These are phyloP conservation scores for Saturnispora quitensis DNA, from an alignment of 805 yeast species.

Conservation along the genomic window DNA sequence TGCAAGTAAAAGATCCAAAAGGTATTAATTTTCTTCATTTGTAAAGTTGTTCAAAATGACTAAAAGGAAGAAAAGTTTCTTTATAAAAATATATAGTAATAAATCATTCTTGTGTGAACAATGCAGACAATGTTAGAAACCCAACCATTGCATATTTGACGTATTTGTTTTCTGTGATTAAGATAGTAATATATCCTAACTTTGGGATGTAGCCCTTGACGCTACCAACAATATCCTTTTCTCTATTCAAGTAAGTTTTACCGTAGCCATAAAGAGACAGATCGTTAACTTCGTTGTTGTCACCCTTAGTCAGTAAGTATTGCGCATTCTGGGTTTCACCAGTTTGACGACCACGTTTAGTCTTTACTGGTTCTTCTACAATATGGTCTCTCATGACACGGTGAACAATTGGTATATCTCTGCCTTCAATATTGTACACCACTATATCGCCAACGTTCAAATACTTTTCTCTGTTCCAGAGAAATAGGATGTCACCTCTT, in stretches of 20 bases:
- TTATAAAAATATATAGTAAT: background rate
- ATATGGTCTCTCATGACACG: conserved; percentile 83
- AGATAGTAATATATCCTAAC: conserved; percentile 84
- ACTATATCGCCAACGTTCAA: conserved; percentile 86
- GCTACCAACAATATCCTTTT: conserved; percentile 74
- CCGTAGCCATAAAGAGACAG: conserved; percentile 71
- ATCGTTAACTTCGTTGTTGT: conserved; percentile 89
- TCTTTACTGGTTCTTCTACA: conserved; percentile 20
- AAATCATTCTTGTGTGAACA: conserved; percentile 45
- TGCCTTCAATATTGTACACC: conserved; percentile 74
- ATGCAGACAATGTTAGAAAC: conserved; percentile 58
- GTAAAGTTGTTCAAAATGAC: background rate
- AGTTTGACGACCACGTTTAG: conserved; percentile 9
- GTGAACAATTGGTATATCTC: conserved; percentile 92
- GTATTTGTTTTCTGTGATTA: conserved; percentile 80
- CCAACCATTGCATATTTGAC: conserved; percentile 75
- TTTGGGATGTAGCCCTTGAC: conserved; percentile 90
- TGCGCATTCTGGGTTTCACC: conserved; percentile 30
- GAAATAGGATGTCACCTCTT: conserved; percentile 85
- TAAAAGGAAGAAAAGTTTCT: background rate
- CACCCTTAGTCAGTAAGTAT: conserved; percentile 85
- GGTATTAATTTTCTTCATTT: background rate
- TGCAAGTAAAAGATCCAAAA: background rate
- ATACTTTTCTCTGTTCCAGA: conserved; percentile 72
- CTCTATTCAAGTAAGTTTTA: conserved; percentile 68